phyloP scores from a whole-genome alignment of 1,139 yeast species.

The Yarrowia galli region DNA sequence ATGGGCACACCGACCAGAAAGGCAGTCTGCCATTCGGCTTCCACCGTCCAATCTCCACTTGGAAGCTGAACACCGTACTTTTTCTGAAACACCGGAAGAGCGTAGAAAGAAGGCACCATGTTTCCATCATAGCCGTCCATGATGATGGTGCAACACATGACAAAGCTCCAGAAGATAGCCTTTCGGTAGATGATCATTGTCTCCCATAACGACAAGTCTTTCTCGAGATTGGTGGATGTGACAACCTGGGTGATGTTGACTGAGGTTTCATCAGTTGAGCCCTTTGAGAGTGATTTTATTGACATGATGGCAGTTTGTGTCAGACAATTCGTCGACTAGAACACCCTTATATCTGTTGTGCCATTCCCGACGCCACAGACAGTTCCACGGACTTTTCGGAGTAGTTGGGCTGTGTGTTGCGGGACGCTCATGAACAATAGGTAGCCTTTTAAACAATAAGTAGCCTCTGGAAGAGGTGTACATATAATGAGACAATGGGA shows the following conservation, averaged over 20 bases:
- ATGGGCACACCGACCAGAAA: constrained; percentile 46
- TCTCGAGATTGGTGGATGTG: not conserved
- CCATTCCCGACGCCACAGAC: not conserved
- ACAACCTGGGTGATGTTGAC: not conserved
- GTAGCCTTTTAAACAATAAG: too few species aligned
- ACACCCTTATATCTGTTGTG: too few species aligned
- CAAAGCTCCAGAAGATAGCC: constrained; percentile 57
- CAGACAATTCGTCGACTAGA: not conserved
- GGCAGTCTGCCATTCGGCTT: constrained; percentile 50
- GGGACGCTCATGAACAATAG: too few species aligned
- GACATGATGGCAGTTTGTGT: too few species aligned
- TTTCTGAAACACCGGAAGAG: constrained; percentile 54
- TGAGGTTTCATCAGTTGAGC: not conserved
- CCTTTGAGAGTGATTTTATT: not conserved
- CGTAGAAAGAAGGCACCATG: constrained; percentile 55
- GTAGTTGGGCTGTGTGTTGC: too few species aligned
- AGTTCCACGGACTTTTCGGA: constrained; percentile 10
- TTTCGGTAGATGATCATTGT: constrained; percentile 46
- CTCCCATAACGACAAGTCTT: constrained; percentile 5
- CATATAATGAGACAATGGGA: too few species aligned
- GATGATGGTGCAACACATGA: constrained; percentile 55
- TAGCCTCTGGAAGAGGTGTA: too few species aligned
- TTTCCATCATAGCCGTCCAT: constrained; percentile 61
- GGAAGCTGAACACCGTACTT: constrained; percentile 53
- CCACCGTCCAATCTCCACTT: constrained; percentile 51